These are phyloP conservation scores for Pleurozium schreberi DNA, from an alignment of 225 moss, liverwort and hornwort species.

Conservation along the genomic window DNA sequence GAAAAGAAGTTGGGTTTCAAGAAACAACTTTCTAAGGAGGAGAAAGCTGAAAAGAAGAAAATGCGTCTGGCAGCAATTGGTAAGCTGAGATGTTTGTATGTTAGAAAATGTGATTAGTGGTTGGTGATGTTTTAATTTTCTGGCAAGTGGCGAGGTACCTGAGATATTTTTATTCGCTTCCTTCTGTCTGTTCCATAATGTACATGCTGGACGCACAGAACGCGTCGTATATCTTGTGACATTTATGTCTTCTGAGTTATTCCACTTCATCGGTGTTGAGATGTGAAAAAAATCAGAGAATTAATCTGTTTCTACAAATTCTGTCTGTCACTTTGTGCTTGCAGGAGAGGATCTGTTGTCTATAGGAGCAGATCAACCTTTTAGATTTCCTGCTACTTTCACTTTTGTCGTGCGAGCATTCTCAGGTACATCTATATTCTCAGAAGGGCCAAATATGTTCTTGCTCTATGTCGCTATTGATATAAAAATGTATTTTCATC, in stretches of 20 bases:
- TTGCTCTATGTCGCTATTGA: not conserved
- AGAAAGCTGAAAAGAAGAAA: conserved; percentile 80
- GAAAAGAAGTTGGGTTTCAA: conserved; percentile 62
- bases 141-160: not conserved
- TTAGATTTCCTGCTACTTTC: conserved; percentile 97
- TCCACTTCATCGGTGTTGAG: not conserved
- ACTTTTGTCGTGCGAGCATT: conserved; percentile 98
- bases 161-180: not conserved
- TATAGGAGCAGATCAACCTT: conserved; percentile 91
- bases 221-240: not conserved
- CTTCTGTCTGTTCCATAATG: not conserved
- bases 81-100: conserved; percentile 7
- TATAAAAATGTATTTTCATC: not conserved
- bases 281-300: not conserved
- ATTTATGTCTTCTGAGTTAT: not conserved
- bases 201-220: not conserved
- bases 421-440: conserved; percentile 42
- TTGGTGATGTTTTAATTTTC: not conserved
- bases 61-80: conserved; percentile 92
- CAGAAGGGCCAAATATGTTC: not conserved
- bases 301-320: not conserved
- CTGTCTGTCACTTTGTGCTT: not conserved
- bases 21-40: conserved; percentile 56
- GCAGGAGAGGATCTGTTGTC: conserved; percentile 93
- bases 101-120: not conserved